Evolutionary conservation across 2,329 filamentous ascomycete genomes (phyloP).

Genomic region (Shiraia bambusicola): DNA sequence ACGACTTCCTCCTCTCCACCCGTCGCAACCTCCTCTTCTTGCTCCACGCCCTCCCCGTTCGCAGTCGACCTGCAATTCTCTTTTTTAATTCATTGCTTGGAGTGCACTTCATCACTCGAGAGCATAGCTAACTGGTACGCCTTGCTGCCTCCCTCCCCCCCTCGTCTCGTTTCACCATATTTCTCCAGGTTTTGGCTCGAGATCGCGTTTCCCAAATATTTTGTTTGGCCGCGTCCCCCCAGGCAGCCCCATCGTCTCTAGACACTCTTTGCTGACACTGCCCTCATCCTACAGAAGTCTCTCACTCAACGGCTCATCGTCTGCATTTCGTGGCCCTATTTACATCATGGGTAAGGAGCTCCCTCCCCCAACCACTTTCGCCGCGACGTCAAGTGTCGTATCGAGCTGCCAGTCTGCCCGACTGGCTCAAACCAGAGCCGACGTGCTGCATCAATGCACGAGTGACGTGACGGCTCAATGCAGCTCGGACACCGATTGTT

Average conservation of each 20-base stretch:
- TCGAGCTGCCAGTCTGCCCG: conserved; percentile 2
- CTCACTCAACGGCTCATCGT: conserved; percentile 34
- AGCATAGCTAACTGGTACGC: conserved; percentile 45
- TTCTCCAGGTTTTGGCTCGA: conserved; percentile 37
- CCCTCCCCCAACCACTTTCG: conserved; percentile 7
- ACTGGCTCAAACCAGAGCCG: too few relatives aligned
- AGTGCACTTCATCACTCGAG: conserved; percentile 38
- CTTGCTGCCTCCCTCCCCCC: conserved; percentile 17
- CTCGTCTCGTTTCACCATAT: conserved; percentile 31
- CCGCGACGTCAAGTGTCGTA: conserved; percentile 12
- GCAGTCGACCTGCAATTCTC: conserved; percentile 21
- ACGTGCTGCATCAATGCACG: conserved; percentile 4
- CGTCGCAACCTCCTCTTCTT: conserved; percentile 32
- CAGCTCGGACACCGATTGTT: conserved; percentile 15
- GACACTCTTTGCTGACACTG: conserved; percentile 24
- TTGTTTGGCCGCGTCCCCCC: conserved; percentile 30
- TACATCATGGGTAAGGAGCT: conserved; percentile 44
- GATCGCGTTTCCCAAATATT: conserved; percentile 32
- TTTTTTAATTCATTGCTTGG: conserved; percentile 35
- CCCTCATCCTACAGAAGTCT: conserved; percentile 32
- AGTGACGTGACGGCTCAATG: conserved; percentile 11
- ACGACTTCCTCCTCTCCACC: conserved; percentile 40
- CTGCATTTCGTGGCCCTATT: conserved; percentile 33
- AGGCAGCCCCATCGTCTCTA: conserved; percentile 16
- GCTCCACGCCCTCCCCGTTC: conserved; percentile 31